phyloP scores from a whole-genome alignment of 2,329 filamentous ascomycete species.

The Dendrostoma leiphaemia region DNA sequence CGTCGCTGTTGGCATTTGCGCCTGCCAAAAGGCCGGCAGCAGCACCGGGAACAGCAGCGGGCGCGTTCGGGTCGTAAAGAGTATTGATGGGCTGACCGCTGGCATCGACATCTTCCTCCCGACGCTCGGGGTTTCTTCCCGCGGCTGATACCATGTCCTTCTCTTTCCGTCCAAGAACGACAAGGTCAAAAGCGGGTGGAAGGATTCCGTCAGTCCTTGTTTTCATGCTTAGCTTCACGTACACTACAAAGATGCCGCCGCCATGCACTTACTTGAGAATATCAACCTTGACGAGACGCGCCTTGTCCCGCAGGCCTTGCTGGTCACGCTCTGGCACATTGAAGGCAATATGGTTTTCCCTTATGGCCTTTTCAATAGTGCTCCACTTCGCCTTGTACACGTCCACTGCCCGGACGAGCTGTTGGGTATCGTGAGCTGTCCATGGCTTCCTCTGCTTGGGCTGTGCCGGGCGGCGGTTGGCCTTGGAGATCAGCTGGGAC shows the following conservation, averaged over 20 bases:
- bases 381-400: conserved; percentile 38
- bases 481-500: conserved; percentile 25
- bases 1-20: background rate
- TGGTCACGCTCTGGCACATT: conserved; percentile 44
- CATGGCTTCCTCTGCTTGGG: conserved; percentile 37
- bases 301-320: conserved; percentile 57
- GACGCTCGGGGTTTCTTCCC: conserved; percentile 49
- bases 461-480: conserved; percentile 29
- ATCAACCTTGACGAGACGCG: conserved; percentile 55
- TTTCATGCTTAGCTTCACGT: too few species aligned
- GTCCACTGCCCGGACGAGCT: conserved; percentile 42
- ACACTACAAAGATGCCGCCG: too few species aligned
- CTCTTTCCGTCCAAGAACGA: conserved; percentile 52
- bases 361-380: conserved; percentile 31
- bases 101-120: conserved; percentile 43
- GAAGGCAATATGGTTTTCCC: conserved; percentile 33
- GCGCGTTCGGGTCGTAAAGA: background rate
- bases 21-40: too few species aligned
- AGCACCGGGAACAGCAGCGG: background rate
- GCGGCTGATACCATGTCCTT: conserved; percentile 34
- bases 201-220: conserved; percentile 41
- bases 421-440: conserved; percentile 38
- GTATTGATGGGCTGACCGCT: conserved; percentile 39
- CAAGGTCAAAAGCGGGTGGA: conserved; percentile 47
- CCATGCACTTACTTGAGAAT: conserved; percentile 41